phyloP scores from a whole-genome alignment of 176 grass and related monocot species.

The Oryza rufipogon region DNA sequence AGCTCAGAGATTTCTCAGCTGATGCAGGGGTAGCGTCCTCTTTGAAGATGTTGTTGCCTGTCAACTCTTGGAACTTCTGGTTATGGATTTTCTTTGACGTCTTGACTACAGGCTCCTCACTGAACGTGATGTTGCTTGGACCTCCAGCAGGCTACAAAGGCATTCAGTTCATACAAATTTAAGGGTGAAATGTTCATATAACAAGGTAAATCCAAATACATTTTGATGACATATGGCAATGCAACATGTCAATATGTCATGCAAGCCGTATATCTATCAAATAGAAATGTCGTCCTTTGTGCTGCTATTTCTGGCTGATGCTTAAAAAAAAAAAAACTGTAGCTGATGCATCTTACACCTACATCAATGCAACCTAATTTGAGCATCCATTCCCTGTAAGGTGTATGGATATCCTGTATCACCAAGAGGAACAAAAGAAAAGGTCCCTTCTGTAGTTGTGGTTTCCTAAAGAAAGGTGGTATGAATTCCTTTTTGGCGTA shows the following conservation, averaged over 20 bases:
- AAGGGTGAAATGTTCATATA: slow-evolving; percentile 21
- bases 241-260: background rate
- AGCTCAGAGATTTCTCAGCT: slow-evolving; percentile 63
- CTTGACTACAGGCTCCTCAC: slow-evolving; percentile 64
- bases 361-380: background rate
- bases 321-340: background rate
- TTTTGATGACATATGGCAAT: background rate
- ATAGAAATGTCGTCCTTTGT: background rate
- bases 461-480: slow-evolving; percentile 13
- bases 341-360: slow-evolving; percentile 7
- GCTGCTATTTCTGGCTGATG: background rate
- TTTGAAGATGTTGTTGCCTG: slow-evolving; percentile 83
- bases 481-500: background rate
- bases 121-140: slow-evolving; percentile 70
- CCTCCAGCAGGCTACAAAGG: slow-evolving; percentile 67
- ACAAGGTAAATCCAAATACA: background rate
- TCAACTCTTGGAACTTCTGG: slow-evolving; percentile 84
- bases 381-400: background rate
- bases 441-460: background rate
- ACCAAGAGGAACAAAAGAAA: background rate
- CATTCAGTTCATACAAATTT: slow-evolving; percentile 27
- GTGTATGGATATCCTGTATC: background rate
- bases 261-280: background rate
- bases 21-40: slow-evolving; percentile 46
- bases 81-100: slow-evolving; percentile 78